Evolutionary conservation across 1,139 yeast species (phyloP).

Genomic region (Kurtzmaniella quercitrusa): DNA sequence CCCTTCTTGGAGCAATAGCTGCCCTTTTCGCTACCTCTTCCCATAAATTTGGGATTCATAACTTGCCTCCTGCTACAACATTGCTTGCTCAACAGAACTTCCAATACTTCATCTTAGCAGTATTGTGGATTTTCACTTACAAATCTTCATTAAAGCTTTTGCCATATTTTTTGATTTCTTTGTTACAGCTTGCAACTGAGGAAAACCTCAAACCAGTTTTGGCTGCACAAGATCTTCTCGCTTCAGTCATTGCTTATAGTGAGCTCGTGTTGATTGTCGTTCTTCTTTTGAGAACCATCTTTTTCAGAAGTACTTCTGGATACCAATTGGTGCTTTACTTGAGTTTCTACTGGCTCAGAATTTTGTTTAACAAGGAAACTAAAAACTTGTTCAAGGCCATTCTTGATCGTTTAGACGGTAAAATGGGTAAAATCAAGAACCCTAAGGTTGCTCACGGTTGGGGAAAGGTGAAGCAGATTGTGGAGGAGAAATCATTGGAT

Average conservation of each 20-base stretch:
- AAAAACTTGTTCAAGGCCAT: slow-evolving; percentile 39
- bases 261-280: slow-evolving; percentile 54
- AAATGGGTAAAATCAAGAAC: slow-evolving; percentile 38
- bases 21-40: slow-evolving; percentile 52
- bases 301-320: slow-evolving; percentile 66
- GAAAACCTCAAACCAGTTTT: slow-evolving; percentile 40
- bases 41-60: slow-evolving; percentile 53
- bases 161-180: slow-evolving; percentile 55
- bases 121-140: slow-evolving; percentile 61
- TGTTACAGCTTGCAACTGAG: slow-evolving; percentile 48
- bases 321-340: slow-evolving; percentile 56
- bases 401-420: slow-evolving; percentile 41
- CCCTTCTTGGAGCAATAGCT: slow-evolving; percentile 53
- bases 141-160: slow-evolving; percentile 60
- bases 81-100: slow-evolving; percentile 66
- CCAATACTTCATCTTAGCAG: slow-evolving; percentile 54
- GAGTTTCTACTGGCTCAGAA: slow-evolving; percentile 66
- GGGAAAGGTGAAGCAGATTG: slow-evolving; percentile 36
- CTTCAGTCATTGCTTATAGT: slow-evolving; percentile 54
- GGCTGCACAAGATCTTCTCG: slow-evolving; percentile 35
- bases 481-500: slow-evolving; percentile 29
- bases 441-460: slow-evolving; percentile 43
- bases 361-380: slow-evolving; percentile 51
- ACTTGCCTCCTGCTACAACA: slow-evolving; percentile 53
- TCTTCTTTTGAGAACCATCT: slow-evolving; percentile 53